A percentile compares a stretch with the other conserved stretches of the same genome.
phyloP scores from a whole-genome alignment of 2,329 filamentous ascomycete genomes.

The Colletotrichum sp. region DNA sequence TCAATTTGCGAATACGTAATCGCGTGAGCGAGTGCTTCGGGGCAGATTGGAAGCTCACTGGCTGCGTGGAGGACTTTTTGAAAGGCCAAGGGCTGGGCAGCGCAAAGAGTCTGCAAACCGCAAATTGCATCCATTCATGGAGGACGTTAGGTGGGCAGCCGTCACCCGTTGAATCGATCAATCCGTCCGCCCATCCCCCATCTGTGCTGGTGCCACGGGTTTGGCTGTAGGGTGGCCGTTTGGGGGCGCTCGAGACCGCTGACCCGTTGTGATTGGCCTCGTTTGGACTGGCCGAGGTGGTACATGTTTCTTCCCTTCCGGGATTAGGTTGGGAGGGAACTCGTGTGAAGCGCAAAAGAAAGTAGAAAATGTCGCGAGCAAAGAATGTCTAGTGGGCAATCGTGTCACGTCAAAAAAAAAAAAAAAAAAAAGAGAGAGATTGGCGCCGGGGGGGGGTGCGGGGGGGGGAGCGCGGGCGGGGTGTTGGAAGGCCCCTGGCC shows the following conservation, averaged over 20 bases:
- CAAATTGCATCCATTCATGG: background rate
- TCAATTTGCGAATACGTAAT: slow-evolving; percentile 3
- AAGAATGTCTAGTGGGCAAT: background rate
- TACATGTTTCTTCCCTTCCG: background rate
- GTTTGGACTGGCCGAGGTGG: background rate
- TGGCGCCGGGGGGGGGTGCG: too few species aligned
- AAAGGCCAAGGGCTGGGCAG: slow-evolving; percentile 15
- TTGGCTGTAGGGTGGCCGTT: background rate
- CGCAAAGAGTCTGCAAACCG: background rate
- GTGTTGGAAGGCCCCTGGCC: too few species aligned
- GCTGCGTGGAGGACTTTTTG: background rate
- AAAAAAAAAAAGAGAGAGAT: too few species aligned
- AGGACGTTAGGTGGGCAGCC: background rate
- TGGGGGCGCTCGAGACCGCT: background rate
- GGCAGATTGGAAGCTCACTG: background rate
- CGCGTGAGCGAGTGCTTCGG: background rate
- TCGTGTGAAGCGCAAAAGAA: background rate
- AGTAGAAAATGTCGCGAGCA: background rate
- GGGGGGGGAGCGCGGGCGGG: too few species aligned
- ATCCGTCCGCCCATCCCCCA: background rate
- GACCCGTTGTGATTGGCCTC: background rate
- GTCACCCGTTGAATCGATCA: background rate
- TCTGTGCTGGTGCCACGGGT: background rate
- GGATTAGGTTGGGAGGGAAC: background rate
- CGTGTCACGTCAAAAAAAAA: background rate